Evolutionary conservation across 768 basidiomycete species (phyloP).

Genomic region (Pulveroboletus sp.): DNA sequence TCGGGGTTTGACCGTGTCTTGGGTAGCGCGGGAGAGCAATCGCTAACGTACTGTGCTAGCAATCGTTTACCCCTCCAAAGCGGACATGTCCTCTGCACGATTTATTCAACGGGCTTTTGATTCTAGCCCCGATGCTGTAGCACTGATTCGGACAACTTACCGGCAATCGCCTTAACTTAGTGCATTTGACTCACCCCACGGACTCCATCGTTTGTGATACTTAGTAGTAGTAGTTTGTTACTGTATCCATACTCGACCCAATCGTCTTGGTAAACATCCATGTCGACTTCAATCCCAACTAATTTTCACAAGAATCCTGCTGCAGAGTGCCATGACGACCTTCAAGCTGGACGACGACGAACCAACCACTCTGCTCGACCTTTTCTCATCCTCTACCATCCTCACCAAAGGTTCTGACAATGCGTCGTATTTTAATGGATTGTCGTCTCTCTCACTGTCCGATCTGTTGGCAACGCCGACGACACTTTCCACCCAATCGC

Average conservation of each 20-base stretch:
- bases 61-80: neutral
- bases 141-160: conserved; percentile 4
- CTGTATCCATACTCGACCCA: conserved; percentile 2
- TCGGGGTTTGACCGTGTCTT: conserved; percentile 15
- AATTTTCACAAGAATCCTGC: neutral
- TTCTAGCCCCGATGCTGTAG: conserved; percentile 17
- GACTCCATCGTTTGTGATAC: neutral
- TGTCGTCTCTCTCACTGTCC: conserved; percentile 64
- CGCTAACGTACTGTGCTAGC: conserved; percentile 16
- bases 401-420: conserved; percentile 24
- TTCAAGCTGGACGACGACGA: no score
- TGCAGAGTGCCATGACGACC: conserved; percentile 18
- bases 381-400: conserved; percentile 20
- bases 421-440: conserved; percentile 56
- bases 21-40: conserved; percentile 20
- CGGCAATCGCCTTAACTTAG: neutral
- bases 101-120: neutral
- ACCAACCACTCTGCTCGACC: conserved; percentile 22
- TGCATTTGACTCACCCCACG: neutral
- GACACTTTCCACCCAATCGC: conserved; percentile 75
- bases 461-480: conserved; percentile 74
- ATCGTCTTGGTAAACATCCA: conserved; percentile 2
- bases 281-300: neutral
- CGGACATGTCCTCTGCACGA: neutral
- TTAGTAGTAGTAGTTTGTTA: neutral